Evolutionary conservation across 2,329 filamentous ascomycete genomes (phyloP), one percentile per base, ranked within the genome.

Genomic region (Neonectria magnoliae): DNA sequence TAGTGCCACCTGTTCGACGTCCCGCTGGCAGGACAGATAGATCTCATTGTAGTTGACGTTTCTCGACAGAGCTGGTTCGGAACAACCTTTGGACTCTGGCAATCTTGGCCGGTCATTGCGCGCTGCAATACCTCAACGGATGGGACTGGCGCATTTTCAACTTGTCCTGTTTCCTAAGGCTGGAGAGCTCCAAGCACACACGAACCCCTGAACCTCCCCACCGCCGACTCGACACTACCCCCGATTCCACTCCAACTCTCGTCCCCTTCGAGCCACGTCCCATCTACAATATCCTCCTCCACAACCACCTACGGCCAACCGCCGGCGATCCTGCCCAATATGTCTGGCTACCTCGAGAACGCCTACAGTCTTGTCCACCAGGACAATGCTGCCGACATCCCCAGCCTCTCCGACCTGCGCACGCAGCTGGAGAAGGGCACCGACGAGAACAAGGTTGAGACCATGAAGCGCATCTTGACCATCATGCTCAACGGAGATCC

Each of bases 401-500:
- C 96, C 63, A 90, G 91, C 68, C 85, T 96, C 81, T 93, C 94
- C 77, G 96, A 99, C 80, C 87, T 99, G 82, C 94, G 93, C 82
- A 93, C 90, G 75, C 92, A 97, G 85, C 85, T 98, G 74, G 94
- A 98, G 83, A 97, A 97, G 84, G 94, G 94, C 73, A 95, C 88
- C 67, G 94, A 97, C 80, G 94, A 97, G 81, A 90, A 88, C 76
- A 98, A 98, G 85, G 86, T 95, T 79, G 94, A 97, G 72, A 97
- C 94, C 65, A 97, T 97, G 93, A 97, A 96, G 89, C 92, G 90
- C 83, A 94, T 99, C 79, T 84, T 98, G 78, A 97, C 93, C 68
- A 90, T 98, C 78, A 98, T 99, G 96, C 89, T 99, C 76, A 98
- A 98, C 80, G 96, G 96, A 73, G 95, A 99, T 78, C 91, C 96